Evolutionary conservation across 306 rosid genomes (phyloP), one percentile per base, ranked within the genome.

Genomic region (Vigna reflexopilosa): DNA sequence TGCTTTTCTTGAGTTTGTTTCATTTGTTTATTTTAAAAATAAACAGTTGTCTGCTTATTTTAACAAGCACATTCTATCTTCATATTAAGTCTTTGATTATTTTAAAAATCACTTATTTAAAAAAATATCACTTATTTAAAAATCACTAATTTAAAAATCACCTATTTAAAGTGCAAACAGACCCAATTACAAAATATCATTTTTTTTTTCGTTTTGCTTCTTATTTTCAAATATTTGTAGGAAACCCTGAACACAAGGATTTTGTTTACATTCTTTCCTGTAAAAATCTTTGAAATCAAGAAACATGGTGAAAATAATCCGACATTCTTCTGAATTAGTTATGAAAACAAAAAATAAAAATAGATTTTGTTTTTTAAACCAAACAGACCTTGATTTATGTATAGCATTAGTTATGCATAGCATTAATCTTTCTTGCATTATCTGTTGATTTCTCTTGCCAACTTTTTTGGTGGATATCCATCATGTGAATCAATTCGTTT

Each of bases 371-470:
- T 26, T 58, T 58, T 32, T 1, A 62, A 34, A 62, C 68, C 45
- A 34, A 62, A 62, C 68, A 15, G 47, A 34, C 14, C 45, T 32
- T 66, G 54, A 77, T 67, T 69, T 34, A 30, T 28, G 10, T 12
- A 49, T 68, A 11, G 19, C 47, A 68, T 62, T 79, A 56, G 34
- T 69, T 34, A 32, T 30, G 10, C 13, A 49, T 68, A 7, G 26
- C 38, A 68, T 62, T 79, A 56, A 36, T 68, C 17, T 52, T 36
- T 47, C 51, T 22, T 77, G n/a, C 49, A 61, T 62, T 47, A 40
- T 42, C 63, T 58, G 14, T 50, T 48, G 63, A 12, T 67, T 58
- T 28, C 70, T 17, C 17, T 48, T 72, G 42, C 45, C 67, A 51
- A 51, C 51, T 3, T 69, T 32, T n/a, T 65, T 10, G 16, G n/a